phyloP scores from a whole-genome alignment of 805 yeast species.

The Candida alai region DNA sequence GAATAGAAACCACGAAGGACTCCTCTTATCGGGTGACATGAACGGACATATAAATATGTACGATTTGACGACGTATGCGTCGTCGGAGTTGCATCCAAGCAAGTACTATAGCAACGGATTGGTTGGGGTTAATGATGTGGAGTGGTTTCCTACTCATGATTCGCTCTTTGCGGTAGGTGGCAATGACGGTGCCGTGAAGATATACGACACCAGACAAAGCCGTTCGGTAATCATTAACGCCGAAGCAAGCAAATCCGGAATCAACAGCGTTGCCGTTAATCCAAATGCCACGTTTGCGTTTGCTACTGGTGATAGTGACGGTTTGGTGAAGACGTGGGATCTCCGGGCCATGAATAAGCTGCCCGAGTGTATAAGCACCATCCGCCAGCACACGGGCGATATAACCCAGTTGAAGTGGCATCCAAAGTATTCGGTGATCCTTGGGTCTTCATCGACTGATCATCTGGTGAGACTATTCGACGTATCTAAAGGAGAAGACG shows the following conservation, averaged over 20 bases:
- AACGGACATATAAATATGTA: slow-evolving; percentile 63
- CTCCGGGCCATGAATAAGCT: slow-evolving; percentile 34
- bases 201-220: slow-evolving; percentile 50
- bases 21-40: slow-evolving; percentile 55
- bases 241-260: slow-evolving; percentile 26
- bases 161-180: slow-evolving; percentile 62
- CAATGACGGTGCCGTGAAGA: slow-evolving; percentile 50
- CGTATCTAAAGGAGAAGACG: slow-evolving; percentile 16
- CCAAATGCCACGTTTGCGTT: slow-evolving; percentile 50
- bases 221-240: slow-evolving; percentile 1
- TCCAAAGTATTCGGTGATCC: slow-evolving; percentile 45
- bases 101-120: slow-evolving; percentile 1
- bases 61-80: slow-evolving; percentile 51
- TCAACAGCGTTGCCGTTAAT: slow-evolving; percentile 61
- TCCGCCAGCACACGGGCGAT: slow-evolving; percentile 46
- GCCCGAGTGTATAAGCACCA: slow-evolving; percentile 9
- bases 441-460: slow-evolving; percentile 68
- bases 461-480: slow-evolving; percentile 64
- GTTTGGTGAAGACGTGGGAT: slow-evolving; percentile 62
- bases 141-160: slow-evolving; percentile 64
- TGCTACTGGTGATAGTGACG: slow-evolving; percentile 66
- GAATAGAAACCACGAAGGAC: slow-evolving; percentile 63
- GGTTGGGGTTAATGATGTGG: slow-evolving; percentile 63
- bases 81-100: slow-evolving; percentile 1
- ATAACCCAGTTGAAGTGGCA: slow-evolving; percentile 75